phyloP scores from a whole-genome alignment of 1,139 yeast species.

The Debaryomycetaceae sp. region DNA sequence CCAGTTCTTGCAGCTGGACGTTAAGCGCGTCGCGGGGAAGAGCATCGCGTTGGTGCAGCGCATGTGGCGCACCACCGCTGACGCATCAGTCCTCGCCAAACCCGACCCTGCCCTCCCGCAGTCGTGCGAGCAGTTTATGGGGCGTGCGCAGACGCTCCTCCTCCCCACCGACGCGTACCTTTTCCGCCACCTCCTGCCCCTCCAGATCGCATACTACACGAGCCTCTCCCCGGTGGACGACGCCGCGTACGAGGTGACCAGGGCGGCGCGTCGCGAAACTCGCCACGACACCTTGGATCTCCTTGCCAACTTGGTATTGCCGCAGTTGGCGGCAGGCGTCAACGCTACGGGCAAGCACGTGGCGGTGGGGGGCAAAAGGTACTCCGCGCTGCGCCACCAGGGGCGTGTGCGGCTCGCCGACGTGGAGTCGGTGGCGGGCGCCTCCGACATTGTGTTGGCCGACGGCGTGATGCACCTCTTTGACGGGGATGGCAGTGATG shows the following conservation, averaged over 20 bases:
- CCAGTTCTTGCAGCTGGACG: constrained; percentile 22
- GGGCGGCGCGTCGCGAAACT: constrained; percentile 31
- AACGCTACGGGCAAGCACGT: constrained; percentile 22
- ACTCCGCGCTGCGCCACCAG: constrained; percentile 13
- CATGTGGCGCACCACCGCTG: not conserved
- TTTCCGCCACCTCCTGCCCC: constrained; percentile 20
- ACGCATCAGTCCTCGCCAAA: not conserved
- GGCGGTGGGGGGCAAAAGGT: constrained; percentile 1
- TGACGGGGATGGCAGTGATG: constrained; percentile 7
- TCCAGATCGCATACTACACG: constrained; percentile 29
- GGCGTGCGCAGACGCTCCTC: constrained; percentile 26
- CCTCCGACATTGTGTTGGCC: constrained; percentile 42
- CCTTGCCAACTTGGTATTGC: constrained; percentile 24
- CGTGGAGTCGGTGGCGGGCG: constrained; percentile 16
- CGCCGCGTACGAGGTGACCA: constrained; percentile 21
- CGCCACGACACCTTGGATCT: constrained; percentile 24
- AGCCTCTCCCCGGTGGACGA: constrained; percentile 20
- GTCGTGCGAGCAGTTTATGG: constrained; percentile 28
- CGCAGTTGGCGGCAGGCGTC: constrained; percentile 26
- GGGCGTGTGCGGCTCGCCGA: no score
- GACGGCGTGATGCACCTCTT: constrained; percentile 67
- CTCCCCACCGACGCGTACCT: constrained; percentile 33
- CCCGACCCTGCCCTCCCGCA: constrained; percentile 16
- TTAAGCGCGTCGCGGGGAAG: not conserved
- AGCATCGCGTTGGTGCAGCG: not conserved